Base-by-base conservation (phyloP, 208 protist species). In the Acanthamoeba royreba region DNA sequence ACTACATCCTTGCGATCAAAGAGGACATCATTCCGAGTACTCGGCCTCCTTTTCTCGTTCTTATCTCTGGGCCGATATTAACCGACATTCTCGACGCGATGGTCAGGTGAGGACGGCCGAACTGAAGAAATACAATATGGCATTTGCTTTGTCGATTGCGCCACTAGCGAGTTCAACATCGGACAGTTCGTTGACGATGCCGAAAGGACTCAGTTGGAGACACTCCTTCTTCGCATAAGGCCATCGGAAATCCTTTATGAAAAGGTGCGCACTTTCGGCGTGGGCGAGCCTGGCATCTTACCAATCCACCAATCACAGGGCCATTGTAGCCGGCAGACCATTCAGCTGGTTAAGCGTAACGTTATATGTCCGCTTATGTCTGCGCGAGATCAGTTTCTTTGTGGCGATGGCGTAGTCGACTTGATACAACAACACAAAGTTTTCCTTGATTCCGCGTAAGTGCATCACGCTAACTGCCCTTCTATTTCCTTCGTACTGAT, bases 81-180 rank as follows among this genome's bases (percentile, higher is more conserved):
- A 17, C n/a, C n/a, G n/a, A n/a, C n/a, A n/a, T n/a, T n/a, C n/a
- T n/a, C n/a, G n/a, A n/a, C n/a, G n/a, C n/a, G n/a, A n/a, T n/a
- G n/a, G n/a, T n/a, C 28, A 79, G 66, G 45, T 7, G 9, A 13
- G 33, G 66, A 79, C 13, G 35, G 66, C 0, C 25, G 31, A n/a
- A 79, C 66, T 8, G 81, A 89, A 42, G 49, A 89, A 42, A 31
- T 89, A 4, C 4, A 43, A 13, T 92, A 91, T 53, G 96, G 94
- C 4, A 38, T 96, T 33, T 97, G 95, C 89, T 85, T 97, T 43
- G 95, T 96, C 11, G 96, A 97, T 63, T 72, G 49, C 4, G 63
- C 96, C 4, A 94, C 95, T 22, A 93, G 94, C 42, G 49, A 94
- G 25, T 93, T 96, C 31, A 74, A 93, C 42, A 22, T 94, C 1